Percentiles rank a stretch among this genome's conserved stretches.
Evolutionary conservation across 2,329 filamentous ascomycete species (phyloP).

Genomic region (Sarocladium strictum): DNA sequence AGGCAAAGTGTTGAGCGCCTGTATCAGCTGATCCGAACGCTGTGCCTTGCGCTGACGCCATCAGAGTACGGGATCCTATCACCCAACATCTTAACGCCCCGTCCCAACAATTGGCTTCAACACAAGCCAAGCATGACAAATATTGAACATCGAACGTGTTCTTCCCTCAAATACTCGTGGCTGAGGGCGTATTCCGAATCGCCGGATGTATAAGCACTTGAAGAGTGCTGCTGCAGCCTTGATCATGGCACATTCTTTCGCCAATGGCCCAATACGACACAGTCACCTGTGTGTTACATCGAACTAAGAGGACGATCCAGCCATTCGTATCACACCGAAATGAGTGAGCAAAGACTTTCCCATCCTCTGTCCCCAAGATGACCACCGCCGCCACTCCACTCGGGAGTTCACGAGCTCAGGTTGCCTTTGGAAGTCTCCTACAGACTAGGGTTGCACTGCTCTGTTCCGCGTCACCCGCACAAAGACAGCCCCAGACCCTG

Average conservation of each 20-base stretch:
- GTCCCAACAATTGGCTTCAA: not conserved
- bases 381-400: not conserved
- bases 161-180: conserved; percentile 21
- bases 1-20: no score
- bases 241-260: no score
- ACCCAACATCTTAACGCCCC: not conserved
- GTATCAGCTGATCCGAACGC: no score
- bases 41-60: no score
- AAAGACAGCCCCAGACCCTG: not conserved
- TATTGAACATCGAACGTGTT: conserved; percentile 19
- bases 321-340: no score
- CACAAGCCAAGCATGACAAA: not conserved
- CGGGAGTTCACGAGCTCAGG: not conserved
- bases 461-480: not conserved
- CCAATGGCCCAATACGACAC: no score
- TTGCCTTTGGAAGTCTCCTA: not conserved
- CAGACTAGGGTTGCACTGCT: not conserved
- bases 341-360: not conserved
- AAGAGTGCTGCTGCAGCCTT: no score
- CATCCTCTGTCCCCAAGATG: not conserved
- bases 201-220: no score
- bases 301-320: no score
- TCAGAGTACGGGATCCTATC: not conserved
- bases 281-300: no score
- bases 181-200: no score